phyloP scores from a whole-genome alignment of 208 protist genomes.

The Tritrichomonas musculus region DNA sequence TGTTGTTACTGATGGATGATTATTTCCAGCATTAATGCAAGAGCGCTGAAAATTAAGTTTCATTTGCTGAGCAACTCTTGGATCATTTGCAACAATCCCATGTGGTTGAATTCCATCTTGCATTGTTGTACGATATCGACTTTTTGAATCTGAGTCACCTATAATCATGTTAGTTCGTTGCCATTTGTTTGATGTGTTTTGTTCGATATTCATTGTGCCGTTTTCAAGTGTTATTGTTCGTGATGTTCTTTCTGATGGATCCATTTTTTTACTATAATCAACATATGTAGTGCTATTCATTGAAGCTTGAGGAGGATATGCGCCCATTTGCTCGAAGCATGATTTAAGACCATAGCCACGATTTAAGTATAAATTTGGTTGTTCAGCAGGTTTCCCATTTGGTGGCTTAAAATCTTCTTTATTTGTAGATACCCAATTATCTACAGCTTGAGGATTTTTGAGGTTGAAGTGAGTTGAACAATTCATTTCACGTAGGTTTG shows the following conservation, averaged over 20 bases:
- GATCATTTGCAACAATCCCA: not conserved
- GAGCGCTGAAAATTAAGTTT: not conserved
- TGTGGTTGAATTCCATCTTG: not conserved
- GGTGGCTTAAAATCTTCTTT: not conserved
- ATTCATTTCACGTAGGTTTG: not conserved
- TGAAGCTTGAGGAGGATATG: not conserved
- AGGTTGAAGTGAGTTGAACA: not conserved
- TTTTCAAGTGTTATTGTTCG: not conserved
- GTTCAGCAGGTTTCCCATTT: not conserved
- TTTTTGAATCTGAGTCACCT: not conserved
- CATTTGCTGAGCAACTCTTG: not conserved
- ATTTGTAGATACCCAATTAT: not conserved
- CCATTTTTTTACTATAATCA: not conserved
- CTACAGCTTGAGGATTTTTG: not conserved
- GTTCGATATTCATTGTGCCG: not conserved
- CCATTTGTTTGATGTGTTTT: not conserved
- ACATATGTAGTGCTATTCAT: not conserved
- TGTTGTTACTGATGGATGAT: not conserved
- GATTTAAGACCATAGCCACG: not conserved
- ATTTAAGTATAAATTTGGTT: not conserved
- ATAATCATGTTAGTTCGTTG: not conserved
- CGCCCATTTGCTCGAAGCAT: not conserved
- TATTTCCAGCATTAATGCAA: not conserved
- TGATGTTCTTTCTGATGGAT: not conserved
- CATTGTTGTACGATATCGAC: not conserved